Percentiles rank a stretch among this genome's conserved stretches.
Evolutionary conservation across 257 asterid genomes (phyloP).

Genomic region (Thymus mandschuricus): DNA sequence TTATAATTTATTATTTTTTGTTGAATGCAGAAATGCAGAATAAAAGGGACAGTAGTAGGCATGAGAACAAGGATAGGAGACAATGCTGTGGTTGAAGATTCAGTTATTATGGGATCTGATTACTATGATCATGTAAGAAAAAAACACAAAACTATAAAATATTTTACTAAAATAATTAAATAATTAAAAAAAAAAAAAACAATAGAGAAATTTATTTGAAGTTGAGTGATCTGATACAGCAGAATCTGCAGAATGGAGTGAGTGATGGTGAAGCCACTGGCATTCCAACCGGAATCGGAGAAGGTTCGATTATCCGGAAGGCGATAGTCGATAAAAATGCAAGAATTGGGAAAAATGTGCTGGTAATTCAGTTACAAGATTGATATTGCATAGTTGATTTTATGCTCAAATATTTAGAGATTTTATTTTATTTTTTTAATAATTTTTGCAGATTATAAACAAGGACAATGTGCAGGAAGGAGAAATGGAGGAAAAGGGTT

Average conservation of each 20-base stretch:
- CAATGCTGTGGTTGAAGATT: conserved; percentile 71
- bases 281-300: conserved; percentile 77
- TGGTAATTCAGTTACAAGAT: conserved; percentile 46
- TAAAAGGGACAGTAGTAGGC: conserved; percentile 74
- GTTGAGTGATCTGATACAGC: background rate
- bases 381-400: background rate
- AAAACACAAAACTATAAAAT: background rate
- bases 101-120: conserved; percentile 80
- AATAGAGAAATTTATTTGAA: background rate
- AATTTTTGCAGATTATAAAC: conserved; percentile 62
- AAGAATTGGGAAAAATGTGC: conserved; percentile 84
- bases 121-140: conserved; percentile 65
- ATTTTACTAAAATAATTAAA: background rate
- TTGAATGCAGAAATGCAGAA: conserved; percentile 68
- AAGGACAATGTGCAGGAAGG: conserved; percentile 74
- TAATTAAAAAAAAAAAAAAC: no score
- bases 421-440: background rate
- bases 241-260: conserved; percentile 41
- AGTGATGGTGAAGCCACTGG: conserved; percentile 36
- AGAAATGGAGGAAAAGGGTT: conserved; percentile 65
- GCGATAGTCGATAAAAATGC: conserved; percentile 82
- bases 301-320: conserved; percentile 63
- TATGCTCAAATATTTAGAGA: conserved; percentile 12
- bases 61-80: conserved; percentile 71
- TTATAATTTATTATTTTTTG: background rate